Conservation (phyloP, 768 basidiomycete species). For the Leccinellum luteum region DNA sequence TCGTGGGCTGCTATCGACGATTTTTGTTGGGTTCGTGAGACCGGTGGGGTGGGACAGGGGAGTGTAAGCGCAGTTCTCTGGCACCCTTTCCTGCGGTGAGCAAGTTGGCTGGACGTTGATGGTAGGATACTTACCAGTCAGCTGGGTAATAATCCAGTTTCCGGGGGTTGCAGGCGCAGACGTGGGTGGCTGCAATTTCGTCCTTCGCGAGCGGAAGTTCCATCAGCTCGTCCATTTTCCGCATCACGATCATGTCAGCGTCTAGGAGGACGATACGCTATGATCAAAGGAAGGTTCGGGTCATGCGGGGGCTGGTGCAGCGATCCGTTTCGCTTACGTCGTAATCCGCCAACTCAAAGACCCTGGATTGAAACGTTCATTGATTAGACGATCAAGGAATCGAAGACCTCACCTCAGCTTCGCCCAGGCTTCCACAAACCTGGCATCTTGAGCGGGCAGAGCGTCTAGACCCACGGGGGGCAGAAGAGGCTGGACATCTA, state of each 20-base stretch:
- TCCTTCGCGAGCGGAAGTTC: slow-evolving; percentile 52
- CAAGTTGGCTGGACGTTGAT: neutral
- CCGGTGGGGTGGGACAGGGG: slow-evolving; percentile 45
- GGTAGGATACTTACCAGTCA: slow-evolving; percentile 62
- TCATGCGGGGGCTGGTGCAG: neutral
- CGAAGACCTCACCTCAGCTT: slow-evolving; percentile 45
- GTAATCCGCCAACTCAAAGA: slow-evolving; percentile 66
- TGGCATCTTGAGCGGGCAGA: slow-evolving; percentile 37
- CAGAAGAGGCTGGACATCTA: slow-evolving; percentile 57
- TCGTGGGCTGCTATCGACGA: slow-evolving; percentile 51
- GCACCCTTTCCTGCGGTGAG: slow-evolving; percentile 56
- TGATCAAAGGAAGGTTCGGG: slow-evolving; percentile 1
- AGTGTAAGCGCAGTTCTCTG: slow-evolving; percentile 88
- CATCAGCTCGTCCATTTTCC: slow-evolving; percentile 80
- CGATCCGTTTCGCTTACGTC: slow-evolving; percentile 43
- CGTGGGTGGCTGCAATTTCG: slow-evolving; percentile 86
- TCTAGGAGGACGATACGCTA: slow-evolving; percentile 82
- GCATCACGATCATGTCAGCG: slow-evolving; percentile 81
- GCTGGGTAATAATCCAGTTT: slow-evolving; percentile 80
- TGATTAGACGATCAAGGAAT: neutral
- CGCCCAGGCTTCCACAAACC: slow-evolving; percentile 66
- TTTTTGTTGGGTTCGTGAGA: slow-evolving; percentile 41
- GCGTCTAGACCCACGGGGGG: slow-evolving; percentile 44
- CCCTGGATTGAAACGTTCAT: slow-evolving; percentile 26
- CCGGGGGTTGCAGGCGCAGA: slow-evolving; percentile 92